Percentiles rank a stretch among this genome's conserved stretches.
Conservation (phyloP, 2,329 filamentous ascomycete genomes). For the Tolypocladium guangdongense region DNA sequence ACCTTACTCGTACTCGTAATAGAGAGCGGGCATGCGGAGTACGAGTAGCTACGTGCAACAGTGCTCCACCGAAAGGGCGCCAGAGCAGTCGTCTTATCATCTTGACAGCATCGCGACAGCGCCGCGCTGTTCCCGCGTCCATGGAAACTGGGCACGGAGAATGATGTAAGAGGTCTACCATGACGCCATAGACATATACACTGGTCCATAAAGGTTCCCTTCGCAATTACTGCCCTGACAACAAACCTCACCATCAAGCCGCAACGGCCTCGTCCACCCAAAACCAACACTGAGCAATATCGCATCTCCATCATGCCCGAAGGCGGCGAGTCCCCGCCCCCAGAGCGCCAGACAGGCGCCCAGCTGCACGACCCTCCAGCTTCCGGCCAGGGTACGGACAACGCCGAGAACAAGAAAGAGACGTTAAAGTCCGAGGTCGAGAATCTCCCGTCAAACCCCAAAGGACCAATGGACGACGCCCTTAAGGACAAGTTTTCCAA, state of each 20-base stretch:
- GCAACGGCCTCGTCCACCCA: not conserved
- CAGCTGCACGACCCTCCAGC: slow-evolving; percentile 51
- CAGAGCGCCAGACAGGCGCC: slow-evolving; percentile 52
- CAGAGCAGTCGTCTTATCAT: not conserved
- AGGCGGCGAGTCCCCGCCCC: slow-evolving; percentile 69
- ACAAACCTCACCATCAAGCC: not conserved
- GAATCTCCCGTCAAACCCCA: slow-evolving; percentile 54
- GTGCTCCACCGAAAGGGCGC: not conserved
- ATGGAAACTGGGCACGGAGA: not conserved
- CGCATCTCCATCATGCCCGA: slow-evolving; percentile 48
- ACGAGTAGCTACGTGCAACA: too few species aligned
- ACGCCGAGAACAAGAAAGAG: slow-evolving; percentile 41
- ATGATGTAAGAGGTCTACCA: not conserved
- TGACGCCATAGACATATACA: not conserved
- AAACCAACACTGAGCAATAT: slow-evolving; percentile 9
- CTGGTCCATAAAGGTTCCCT: not conserved
- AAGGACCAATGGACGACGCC: slow-evolving; percentile 49
- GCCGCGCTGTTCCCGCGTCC: not conserved
- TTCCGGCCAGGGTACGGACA: slow-evolving; percentile 46
- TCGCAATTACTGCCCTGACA: not conserved
- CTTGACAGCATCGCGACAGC: not conserved
- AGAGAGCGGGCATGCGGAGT: too few species aligned
- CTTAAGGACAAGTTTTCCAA: slow-evolving; percentile 52
- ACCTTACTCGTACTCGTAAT: too few species aligned
- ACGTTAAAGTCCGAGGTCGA: slow-evolving; percentile 40